phyloP scores from a whole-genome alignment of 106 monocot species.

The Dendrobium nobile region DNA sequence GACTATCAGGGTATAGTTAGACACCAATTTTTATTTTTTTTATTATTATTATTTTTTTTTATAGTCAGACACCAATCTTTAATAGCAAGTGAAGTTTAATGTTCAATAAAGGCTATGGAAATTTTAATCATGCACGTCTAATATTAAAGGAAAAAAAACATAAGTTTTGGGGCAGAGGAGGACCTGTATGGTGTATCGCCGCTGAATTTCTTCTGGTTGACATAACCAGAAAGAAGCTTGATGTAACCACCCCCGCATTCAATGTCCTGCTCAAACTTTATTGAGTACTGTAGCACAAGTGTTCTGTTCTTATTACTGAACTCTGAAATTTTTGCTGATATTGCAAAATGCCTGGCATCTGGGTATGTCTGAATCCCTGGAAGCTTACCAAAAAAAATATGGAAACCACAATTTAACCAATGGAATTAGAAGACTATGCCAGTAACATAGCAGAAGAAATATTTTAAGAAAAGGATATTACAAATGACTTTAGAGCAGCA shows the following conservation, averaged over 20 bases:
- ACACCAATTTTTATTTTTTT: neutral
- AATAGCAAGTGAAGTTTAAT: neutral
- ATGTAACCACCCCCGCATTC: conserved; percentile 98
- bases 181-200: conserved; percentile 98
- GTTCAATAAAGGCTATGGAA: neutral
- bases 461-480: neutral
- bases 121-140: neutral
- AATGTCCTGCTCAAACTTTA: conserved; percentile 94
- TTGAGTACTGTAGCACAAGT: conserved; percentile 85
- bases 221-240: conserved; percentile 92
- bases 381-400: neutral
- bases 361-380: conserved; percentile 79
- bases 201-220: conserved; percentile 96
- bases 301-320: conserved; percentile 80
- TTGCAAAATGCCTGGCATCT: conserved; percentile 81
- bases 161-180: neutral
- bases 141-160: neutral
- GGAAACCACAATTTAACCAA: neutral
- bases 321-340: conserved; percentile 88
- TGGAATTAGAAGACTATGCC: neutral
- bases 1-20: neutral
- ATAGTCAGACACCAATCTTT: neutral
- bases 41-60: neutral
- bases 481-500: neutral
- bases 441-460: neutral